Percentiles rank a stretch among this genome's conserved stretches.
phyloP scores from a whole-genome alignment of 495 filamentous ascomycete species.

The Hyaloscypha finlandica region DNA sequence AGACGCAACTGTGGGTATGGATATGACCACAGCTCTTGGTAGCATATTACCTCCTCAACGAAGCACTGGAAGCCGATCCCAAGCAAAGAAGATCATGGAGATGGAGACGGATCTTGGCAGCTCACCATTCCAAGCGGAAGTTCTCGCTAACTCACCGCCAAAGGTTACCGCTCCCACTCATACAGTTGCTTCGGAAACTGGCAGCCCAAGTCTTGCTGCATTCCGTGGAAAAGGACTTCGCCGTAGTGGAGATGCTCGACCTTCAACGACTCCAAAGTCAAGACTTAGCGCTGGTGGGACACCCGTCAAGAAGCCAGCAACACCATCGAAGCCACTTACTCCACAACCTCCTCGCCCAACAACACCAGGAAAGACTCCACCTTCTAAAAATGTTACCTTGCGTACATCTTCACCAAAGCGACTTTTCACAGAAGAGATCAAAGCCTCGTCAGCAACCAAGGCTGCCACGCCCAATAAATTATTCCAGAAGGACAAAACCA shows the following conservation, averaged over 20 bases:
- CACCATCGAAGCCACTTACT: constrained; percentile 52
- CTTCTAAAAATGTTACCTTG: constrained; percentile 37
- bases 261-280: constrained; percentile 47
- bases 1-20: constrained; percentile 61
- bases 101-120: constrained; percentile 49
- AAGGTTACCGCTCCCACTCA: constrained; percentile 39
- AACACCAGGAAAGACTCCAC: constrained; percentile 55
- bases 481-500: constrained; percentile 58
- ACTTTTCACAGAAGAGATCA: constrained; percentile 52
- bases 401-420: constrained; percentile 56
- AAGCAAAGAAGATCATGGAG: constrained; percentile 63
- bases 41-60: constrained; percentile 61
- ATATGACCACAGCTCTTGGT: constrained; percentile 80
- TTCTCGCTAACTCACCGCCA: constrained; percentile 39
- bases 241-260: constrained; percentile 45
- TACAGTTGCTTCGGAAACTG: constrained; percentile 57
- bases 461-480: constrained; percentile 40
- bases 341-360: constrained; percentile 53
- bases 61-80: constrained; percentile 42
- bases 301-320: constrained; percentile 48
- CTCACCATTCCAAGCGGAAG: constrained; percentile 53
- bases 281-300: constrained; percentile 19
- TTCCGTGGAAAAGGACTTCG: constrained; percentile 56
- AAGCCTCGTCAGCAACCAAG: constrained; percentile 30
- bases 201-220: constrained; percentile 58